Evolutionary conservation across 1,284 basidiomycete species (phyloP).

Genomic region (Schizophyllum amplum): DNA sequence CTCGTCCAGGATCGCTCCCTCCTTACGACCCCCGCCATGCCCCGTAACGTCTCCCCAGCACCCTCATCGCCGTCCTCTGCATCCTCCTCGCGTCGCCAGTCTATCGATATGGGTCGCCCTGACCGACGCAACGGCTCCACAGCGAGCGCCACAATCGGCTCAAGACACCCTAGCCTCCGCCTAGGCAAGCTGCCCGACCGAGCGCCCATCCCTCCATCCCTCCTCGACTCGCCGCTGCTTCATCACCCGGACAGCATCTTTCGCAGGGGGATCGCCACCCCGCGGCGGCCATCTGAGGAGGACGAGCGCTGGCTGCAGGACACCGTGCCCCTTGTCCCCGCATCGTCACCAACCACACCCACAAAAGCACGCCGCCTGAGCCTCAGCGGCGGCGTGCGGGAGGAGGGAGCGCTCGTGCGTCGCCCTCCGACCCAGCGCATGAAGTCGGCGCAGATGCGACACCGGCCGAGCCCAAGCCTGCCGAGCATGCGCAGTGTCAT

Average conservation of each 20-base stretch:
- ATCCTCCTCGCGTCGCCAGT: slow-evolving; percentile 1
- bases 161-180: slow-evolving; percentile 9
- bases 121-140: neutral
- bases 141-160: neutral
- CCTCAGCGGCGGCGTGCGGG: neutral
- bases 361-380: slow-evolving; percentile 12
- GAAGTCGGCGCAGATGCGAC: neutral
- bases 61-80: neutral
- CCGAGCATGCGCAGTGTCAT: neutral
- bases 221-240: slow-evolving; percentile 44
- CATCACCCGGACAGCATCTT: slow-evolving; percentile 42
- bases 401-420: neutral
- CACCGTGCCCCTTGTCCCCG: slow-evolving; percentile 34
- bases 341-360: slow-evolving; percentile 3
- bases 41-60: neutral
- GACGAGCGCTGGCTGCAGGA: slow-evolving; percentile 56
- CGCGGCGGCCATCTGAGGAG: slow-evolving; percentile 12
- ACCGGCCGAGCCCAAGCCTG: neutral
- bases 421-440: neutral
- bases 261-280: slow-evolving; percentile 23
- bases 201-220: slow-evolving; percentile 48
- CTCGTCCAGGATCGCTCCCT: neutral
- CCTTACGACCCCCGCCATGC: neutral
- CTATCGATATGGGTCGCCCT: slow-evolving; percentile 6
- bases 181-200: slow-evolving; percentile 21